Percentiles rank a stretch among this genome's conserved stretches.
Conservation (phyloP, 2,329 filamentous ascomycete genomes). For the Botryotinia narcissicola region DNA sequence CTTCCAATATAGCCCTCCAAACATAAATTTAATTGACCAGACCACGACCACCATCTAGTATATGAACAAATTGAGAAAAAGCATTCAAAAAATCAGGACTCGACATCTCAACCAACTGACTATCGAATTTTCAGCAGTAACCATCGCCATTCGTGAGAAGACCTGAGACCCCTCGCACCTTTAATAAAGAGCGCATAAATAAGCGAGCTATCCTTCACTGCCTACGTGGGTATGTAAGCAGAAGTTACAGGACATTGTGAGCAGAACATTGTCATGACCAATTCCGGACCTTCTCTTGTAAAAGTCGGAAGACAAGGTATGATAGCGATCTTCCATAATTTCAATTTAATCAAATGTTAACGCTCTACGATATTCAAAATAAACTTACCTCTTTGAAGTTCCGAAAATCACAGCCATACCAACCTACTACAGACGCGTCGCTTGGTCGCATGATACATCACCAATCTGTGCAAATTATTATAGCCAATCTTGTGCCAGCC, state of each 20-base stretch:
- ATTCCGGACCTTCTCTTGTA: not conserved
- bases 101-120: not conserved
- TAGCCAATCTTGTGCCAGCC: too few species aligned
- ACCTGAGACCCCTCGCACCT: not conserved
- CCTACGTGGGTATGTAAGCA: not conserved
- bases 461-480: too few species aligned
- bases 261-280: accelerated
- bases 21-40: not conserved
- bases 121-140: not conserved
- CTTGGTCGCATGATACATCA: not conserved
- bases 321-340: not conserved
- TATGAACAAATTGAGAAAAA: not conserved
- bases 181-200: not conserved
- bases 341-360: not conserved
- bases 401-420: not conserved
- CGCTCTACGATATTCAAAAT: not conserved
- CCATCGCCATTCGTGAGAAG: not conserved
- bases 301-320: not conserved
- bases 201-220: not conserved
- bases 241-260: not conserved
- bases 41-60: not conserved
- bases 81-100: not conserved
- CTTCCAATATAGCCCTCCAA: too few species aligned
- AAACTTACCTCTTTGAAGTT: not conserved
- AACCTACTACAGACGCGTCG: not conserved